Conservation (phyloP, 2,329 filamentous ascomycete genomes). For the Aspergillus transmontanensis region DNA sequence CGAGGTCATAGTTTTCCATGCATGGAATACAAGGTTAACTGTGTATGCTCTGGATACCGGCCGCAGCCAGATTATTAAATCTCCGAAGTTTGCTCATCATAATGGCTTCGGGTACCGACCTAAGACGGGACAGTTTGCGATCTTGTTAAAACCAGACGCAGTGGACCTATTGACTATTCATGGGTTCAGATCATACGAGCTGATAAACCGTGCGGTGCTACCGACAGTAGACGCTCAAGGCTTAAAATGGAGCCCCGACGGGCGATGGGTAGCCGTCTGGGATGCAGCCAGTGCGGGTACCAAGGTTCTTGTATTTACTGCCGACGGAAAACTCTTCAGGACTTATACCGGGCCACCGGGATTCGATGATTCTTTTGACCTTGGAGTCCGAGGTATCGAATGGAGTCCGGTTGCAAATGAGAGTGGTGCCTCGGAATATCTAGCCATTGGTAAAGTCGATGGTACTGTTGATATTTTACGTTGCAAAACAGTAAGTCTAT, state of each 20-base stretch:
- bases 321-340: constrained; percentile 61
- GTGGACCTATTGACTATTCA: constrained; percentile 44
- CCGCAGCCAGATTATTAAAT: constrained; percentile 41
- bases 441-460: constrained; percentile 56
- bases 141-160: constrained; percentile 43
- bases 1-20: constrained; percentile 42
- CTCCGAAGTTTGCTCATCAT: constrained; percentile 41
- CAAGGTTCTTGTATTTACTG: constrained; percentile 58
- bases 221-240: constrained; percentile 60
- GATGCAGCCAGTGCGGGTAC: constrained; percentile 56
- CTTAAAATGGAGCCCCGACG: constrained; percentile 62
- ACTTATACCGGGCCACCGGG: constrained; percentile 49
- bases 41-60: constrained; percentile 39
- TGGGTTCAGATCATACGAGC: constrained; percentile 37
- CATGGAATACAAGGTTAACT: constrained; percentile 43
- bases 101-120: constrained; percentile 44
- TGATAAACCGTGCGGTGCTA: constrained; percentile 38
- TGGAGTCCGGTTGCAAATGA: constrained; percentile 49
- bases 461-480: constrained; percentile 52
- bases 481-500: constrained; percentile 42
- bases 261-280: constrained; percentile 61
- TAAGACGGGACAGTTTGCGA: constrained; percentile 42
- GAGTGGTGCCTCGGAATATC: constrained; percentile 35
- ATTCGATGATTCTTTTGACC: constrained; percentile 42
- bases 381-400: constrained; percentile 56